Conservation (phyloP, 2,329 filamentous ascomycete species). For the Dothistroma septosporum region DNA sequence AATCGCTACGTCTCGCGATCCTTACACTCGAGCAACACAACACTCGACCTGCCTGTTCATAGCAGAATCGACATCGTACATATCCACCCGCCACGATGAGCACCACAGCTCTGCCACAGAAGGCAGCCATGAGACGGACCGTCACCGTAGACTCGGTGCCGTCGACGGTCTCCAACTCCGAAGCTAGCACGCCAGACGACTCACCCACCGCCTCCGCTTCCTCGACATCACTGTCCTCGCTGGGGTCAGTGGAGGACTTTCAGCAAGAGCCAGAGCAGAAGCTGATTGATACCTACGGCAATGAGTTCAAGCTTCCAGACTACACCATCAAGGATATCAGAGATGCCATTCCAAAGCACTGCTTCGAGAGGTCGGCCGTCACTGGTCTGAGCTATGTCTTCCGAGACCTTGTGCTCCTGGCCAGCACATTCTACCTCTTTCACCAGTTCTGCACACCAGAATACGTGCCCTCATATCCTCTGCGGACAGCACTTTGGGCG, state of each 20-base stretch:
- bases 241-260: conserved; percentile 63
- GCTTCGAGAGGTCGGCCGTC: conserved; percentile 79
- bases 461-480: conserved; percentile 65
- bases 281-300: conserved; percentile 88
- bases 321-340: conserved; percentile 97
- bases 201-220: conserved; percentile 65
- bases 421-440: conserved; percentile 77
- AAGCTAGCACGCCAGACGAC: conserved; percentile 53
- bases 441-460: conserved; percentile 87
- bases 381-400: conserved; percentile 77
- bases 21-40: background rate
- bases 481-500: conserved; percentile 63
- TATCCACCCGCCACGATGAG: conserved; percentile 37
- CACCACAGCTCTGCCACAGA: conserved; percentile 53
- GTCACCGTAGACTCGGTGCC: conserved; percentile 49
- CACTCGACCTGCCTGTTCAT: background rate
- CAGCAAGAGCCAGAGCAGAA: conserved; percentile 48
- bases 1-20: background rate
- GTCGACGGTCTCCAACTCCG: conserved; percentile 53
- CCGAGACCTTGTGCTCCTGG: conserved; percentile 71
- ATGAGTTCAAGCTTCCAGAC: conserved; percentile 87
- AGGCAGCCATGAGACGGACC: conserved; percentile 41
- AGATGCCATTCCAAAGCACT: conserved; percentile 96
- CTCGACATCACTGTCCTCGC: conserved; percentile 85
- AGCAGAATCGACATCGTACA: background rate